These are phyloP conservation scores for Lentinus brumalis DNA, from an alignment of 768 basidiomycete species.

Conservation along the genomic window DNA sequence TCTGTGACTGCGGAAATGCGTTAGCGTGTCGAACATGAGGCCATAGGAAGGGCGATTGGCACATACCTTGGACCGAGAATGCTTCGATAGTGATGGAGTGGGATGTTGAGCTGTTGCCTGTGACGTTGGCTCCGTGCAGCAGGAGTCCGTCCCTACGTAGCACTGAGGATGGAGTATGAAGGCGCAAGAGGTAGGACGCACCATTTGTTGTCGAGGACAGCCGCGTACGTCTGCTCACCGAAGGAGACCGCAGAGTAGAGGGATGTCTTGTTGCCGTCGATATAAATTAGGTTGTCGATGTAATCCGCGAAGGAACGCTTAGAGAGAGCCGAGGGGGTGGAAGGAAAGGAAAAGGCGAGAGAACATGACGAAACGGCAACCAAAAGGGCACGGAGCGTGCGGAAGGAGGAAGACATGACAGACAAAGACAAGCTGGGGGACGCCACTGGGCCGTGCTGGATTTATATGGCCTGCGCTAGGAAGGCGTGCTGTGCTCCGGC, in stretches of 20 bases:
- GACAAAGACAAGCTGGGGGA: slow-evolving; percentile 7
- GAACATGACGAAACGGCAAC: slow-evolving; percentile 3
- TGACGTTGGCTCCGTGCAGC: not conserved
- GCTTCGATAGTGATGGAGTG: not conserved
- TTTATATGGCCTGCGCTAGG: not conserved
- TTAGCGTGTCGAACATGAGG: not conserved
- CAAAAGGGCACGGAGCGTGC: slow-evolving; percentile 17
- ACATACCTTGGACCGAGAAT: not conserved
- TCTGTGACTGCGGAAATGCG: not conserved
- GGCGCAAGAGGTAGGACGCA: not conserved
- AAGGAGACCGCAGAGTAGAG: slow-evolving; percentile 10
- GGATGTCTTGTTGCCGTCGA: slow-evolving; percentile 7
- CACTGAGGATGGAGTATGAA: no score
- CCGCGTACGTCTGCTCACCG: slow-evolving; percentile 7
- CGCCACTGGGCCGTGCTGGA: not conserved
- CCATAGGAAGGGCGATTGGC: not conserved
- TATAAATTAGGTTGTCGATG: slow-evolving; percentile 14
- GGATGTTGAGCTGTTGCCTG: not conserved
- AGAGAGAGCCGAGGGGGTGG: not conserved
- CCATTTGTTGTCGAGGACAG: slow-evolving; percentile 16
- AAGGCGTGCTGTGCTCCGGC: not conserved
- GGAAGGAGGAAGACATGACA: slow-evolving; percentile 18
- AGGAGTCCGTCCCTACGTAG: slow-evolving; percentile 9
- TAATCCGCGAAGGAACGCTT: slow-evolving; percentile 8
- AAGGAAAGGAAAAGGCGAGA: slow-evolving; percentile 4